Evolutionary conservation across 495 filamentous ascomycete genomes (phyloP).

Genomic region (Trichoderma asperelloides): DNA sequence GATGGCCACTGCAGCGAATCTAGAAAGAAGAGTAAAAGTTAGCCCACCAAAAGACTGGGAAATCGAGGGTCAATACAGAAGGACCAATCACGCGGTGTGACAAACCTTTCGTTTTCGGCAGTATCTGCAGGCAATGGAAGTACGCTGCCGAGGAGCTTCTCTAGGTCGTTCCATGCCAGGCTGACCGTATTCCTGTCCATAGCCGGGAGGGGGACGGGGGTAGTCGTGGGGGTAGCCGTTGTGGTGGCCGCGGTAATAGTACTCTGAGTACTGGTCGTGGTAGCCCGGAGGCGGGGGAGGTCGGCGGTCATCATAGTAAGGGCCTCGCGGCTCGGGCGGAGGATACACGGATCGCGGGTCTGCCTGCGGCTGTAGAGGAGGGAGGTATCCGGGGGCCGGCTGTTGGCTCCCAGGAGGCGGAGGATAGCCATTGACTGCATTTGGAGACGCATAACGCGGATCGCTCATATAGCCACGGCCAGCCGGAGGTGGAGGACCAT

Average conservation of each 20-base stretch:
- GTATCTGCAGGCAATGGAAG: constrained; percentile 44
- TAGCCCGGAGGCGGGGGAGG: constrained; percentile 16
- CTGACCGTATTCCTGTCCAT: constrained; percentile 19
- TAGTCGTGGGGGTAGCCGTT: constrained; percentile 21
- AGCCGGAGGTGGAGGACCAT: constrained; percentile 8
- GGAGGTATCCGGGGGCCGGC: constrained; percentile 15
- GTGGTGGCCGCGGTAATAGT: constrained; percentile 9
- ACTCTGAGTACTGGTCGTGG: constrained; percentile 11
- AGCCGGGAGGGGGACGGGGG: constrained; percentile 16
- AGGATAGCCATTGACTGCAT: constrained; percentile 11
- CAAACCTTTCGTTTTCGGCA: constrained; percentile 42
- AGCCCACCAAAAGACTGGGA: constrained; percentile 4
- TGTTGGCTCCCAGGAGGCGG: constrained; percentile 10
- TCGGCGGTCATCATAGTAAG: constrained; percentile 13
- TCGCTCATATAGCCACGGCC: background rate
- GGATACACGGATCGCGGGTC: constrained; percentile 15
- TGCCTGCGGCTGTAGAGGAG: constrained; percentile 14
- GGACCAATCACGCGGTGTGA: background rate
- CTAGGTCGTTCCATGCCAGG: constrained; percentile 16
- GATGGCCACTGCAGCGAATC: constrained; percentile 47
- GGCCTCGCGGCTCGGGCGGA: constrained; percentile 11
- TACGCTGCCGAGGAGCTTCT: constrained; percentile 39
- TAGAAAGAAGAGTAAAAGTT: constrained; percentile 13
- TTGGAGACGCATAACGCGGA: constrained; percentile 10
- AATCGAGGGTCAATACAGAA: background rate